Conservation (phyloP, 2,329 filamentous ascomycete genomes). For the Alternaria sp. region DNA sequence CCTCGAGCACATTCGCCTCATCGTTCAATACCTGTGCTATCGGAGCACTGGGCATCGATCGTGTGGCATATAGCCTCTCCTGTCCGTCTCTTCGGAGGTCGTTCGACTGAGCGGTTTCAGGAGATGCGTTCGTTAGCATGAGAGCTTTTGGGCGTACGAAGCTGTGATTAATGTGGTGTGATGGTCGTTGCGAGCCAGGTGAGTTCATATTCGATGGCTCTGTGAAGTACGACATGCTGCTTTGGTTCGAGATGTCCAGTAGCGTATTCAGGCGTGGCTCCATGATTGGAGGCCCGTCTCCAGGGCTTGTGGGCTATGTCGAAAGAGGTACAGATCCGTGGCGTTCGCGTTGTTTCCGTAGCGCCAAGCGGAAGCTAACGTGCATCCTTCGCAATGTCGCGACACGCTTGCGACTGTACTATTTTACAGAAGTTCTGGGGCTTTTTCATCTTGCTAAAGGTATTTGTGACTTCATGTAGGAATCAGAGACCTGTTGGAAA, state of each 20-base stretch:
- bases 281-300: slow-evolving; percentile 13
- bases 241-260: slow-evolving; percentile 9
- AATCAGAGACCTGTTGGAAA: too few species aligned
- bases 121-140: slow-evolving; percentile 5
- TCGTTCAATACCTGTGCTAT: slow-evolving; percentile 46
- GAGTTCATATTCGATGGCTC: not conserved
- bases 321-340: slow-evolving; percentile 8
- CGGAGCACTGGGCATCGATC: slow-evolving; percentile 36
- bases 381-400: not conserved
- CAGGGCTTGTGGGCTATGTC: slow-evolving; percentile 9
- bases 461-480: not conserved
- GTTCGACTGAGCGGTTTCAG: slow-evolving; percentile 5
- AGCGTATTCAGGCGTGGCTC: slow-evolving; percentile 12
- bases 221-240: not conserved
- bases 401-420: not conserved
- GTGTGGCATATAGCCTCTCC: not conserved
- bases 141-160: slow-evolving; percentile 10
- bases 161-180: slow-evolving; percentile 3
- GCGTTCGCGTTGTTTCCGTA: slow-evolving; percentile 4
- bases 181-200: slow-evolving; percentile 1
- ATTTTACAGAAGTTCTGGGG: not conserved
- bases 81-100: slow-evolving; percentile 5
- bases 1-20: slow-evolving; percentile 18
- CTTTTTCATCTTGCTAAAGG: not conserved
- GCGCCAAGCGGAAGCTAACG: slow-evolving; percentile 13